Evolutionary conservation across 495 filamentous ascomycete genomes (phyloP), one percentile per base, ranked within the genome.

Genomic region (Cryomyces antarcticus): DNA sequence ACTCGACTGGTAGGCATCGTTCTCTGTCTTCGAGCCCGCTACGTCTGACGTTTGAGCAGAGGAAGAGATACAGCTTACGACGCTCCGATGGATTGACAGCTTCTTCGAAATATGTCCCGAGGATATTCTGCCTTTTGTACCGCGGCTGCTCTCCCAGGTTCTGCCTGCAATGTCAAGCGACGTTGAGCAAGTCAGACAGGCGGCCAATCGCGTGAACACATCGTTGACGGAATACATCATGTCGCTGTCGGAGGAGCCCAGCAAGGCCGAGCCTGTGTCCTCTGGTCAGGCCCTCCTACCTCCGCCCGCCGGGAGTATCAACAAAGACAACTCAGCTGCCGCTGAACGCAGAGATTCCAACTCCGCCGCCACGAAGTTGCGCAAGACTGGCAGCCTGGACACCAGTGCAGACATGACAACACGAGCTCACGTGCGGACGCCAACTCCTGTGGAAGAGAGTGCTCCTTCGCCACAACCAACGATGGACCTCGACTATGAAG

Each of bases 61-160:
- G 51, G 84, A 95, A 57, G 81, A 94, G 51, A 82, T 89, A 43
- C 74, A 93, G 51, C 65, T 94, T 37, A 89, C 87, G 39, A 82
- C 89, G 7, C 66, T 99, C 13, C 75, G 85, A 35, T 99, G 92
- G 92, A 84, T 95, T 49, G 87, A 94, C 46, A 78, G 77, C 37
- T 95, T 99, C 54, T 83, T 99, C 48, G 87, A 94, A 36, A 93
- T 99, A 38, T 94, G 84, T 49, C 88, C 89, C 4, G 92, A 94
- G 56, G 92, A 96, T 49, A 88, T 99, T n/a, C 69, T 99, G 31
- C 78, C 78, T 2, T 96, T 96, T 57, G 86, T 93, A 1, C 92
- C 92, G 10, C 76, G 82, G 41, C 75, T 99, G 37, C 62, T 99
- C 31, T 82, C 84, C 1, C 85, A 93, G 52, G 78, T 99, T 6